A percentile compares a stretch with the other conserved stretches of the same genome.
Conservation (phyloP, 148 eudicot species). For the Oxyria digyna region DNA sequence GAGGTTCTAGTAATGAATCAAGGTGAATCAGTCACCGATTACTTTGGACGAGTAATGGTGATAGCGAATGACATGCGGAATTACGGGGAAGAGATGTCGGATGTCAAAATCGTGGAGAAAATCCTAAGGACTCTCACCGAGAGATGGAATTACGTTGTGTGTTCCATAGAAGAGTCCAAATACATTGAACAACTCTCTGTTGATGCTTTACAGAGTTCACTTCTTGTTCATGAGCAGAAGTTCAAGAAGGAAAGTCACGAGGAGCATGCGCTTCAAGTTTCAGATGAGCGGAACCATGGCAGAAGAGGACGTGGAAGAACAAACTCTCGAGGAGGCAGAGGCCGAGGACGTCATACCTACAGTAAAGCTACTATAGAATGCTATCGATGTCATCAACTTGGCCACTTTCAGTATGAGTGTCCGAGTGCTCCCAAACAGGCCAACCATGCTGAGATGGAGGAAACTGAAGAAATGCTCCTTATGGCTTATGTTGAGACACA, state of each 20-base stretch:
- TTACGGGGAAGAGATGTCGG: conserved; percentile 8
- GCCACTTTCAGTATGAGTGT: conserved; percentile 16
- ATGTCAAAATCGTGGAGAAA: conserved; percentile 12
- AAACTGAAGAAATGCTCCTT: conserved; percentile 12
- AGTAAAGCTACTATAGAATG: conserved; percentile 9
- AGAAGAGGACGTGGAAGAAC: conserved; percentile 9
- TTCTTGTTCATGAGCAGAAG: too few species aligned
- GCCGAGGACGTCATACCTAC: background rate
- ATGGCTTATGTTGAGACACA: conserved; percentile 1
- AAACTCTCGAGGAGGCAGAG: conserved; percentile 12
- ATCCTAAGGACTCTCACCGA: conserved; percentile 9
- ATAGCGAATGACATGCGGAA: conserved; percentile 8
- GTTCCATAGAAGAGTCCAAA: conserved; percentile 16
- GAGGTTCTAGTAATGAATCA: too few species aligned
- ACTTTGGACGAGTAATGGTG: background rate
- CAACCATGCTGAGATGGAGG: conserved; percentile 16
- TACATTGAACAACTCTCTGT: conserved; percentile 12
- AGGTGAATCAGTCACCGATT: too few species aligned
- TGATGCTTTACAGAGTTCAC: too few species aligned
- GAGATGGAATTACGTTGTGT: too few species aligned
- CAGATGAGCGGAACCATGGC: background rate
- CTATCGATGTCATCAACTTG: conserved; percentile 8
- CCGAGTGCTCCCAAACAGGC: background rate
- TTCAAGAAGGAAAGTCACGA: background rate
- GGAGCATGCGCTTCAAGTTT: too few species aligned